Evolutionary conservation across 2,329 filamentous ascomycete genomes (phyloP).

Genomic region (Trichoderma hamatum): DNA sequence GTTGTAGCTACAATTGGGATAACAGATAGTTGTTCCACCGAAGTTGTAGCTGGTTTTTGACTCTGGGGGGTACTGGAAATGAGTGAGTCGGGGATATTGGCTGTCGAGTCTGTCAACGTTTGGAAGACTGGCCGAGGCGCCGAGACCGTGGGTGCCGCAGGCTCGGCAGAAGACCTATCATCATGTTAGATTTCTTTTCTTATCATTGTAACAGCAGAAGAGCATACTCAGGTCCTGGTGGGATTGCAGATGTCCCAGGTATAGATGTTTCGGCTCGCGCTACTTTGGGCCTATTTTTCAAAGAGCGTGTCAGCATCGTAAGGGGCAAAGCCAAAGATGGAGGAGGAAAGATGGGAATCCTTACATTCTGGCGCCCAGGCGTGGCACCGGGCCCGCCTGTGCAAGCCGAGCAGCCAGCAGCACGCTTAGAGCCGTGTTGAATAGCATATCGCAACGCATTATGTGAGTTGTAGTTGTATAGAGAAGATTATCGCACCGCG

Average conservation of each 20-base stretch:
- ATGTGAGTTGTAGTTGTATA: constrained; percentile 9
- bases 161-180: not conserved
- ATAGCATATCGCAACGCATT: constrained; percentile 32
- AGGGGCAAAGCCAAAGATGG: not conserved
- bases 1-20: constrained; percentile 15
- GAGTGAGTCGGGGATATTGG: constrained; percentile 27
- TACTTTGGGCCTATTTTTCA: constrained; percentile 15
- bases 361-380: constrained; percentile 40
- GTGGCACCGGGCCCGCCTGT: constrained; percentile 42
- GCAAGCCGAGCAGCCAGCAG: constrained; percentile 37
- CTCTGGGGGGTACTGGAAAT: not conserved
- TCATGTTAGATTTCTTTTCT: not conserved
- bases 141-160: not conserved
- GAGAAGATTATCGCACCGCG: constrained; percentile 4
- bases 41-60: not conserved
- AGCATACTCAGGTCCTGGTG: constrained; percentile 10
- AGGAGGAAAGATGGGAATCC: constrained; percentile 16
- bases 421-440: constrained; percentile 34
- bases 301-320: constrained; percentile 21
- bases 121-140: constrained; percentile 22
- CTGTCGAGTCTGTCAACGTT: constrained; percentile 22
- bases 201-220: not conserved
- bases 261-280: constrained; percentile 29
- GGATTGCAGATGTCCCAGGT: not conserved
- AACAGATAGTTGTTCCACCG: not conserved